Base-by-base conservation (phyloP, 106 monocot genomes). In the Triglochin maritima region DNA sequence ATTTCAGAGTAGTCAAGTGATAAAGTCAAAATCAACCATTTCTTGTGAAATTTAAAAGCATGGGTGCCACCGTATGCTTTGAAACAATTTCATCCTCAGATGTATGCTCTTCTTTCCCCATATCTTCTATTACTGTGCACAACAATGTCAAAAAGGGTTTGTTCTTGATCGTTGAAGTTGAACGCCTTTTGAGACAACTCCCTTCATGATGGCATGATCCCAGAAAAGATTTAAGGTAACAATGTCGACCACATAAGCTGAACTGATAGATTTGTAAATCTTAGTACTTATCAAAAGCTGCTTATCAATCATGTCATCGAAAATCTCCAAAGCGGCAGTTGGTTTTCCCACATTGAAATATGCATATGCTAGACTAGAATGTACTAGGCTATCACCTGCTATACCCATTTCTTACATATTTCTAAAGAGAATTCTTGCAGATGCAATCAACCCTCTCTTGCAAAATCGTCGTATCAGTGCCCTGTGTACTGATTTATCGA, bases 381-480 rank as follows among this genome's bases (percentile, higher is more conserved):
- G 85, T 44, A 86, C 77, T 51, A 98, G 74, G 65, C 69, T 60
- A 63, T 98, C 98, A 47, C 64, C 82, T 6, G 62, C 42, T 44
- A 92, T 64, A 46, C 80, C 84, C 51, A 84, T 89, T 13, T 49
- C 75, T 63, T 77, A 63, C 92, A 98, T 92, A 50, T 84, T 46
- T 47, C 15, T 60, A 12, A 82, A 79, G 47, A 77, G 6, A 16
- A 70, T 86, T 44, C 76, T 72, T 62, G 98, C 91, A 56, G 47
- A 85, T 76, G 73, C 79, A 42, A 92, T 72, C 50, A 84, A 69
- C 10, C 82, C 80, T 62, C 82, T 71, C 51, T 86, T 98, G 65
- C 98, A 98, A 46, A 98, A 51, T 70, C 92, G 86, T 73, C 91
- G 75, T 53, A 98, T 81, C 7, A 98, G 59, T 72, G 98, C 77